Conservation (phyloP, 2,329 filamentous ascomycete species). For the Ceratocystis cubensis region DNA sequence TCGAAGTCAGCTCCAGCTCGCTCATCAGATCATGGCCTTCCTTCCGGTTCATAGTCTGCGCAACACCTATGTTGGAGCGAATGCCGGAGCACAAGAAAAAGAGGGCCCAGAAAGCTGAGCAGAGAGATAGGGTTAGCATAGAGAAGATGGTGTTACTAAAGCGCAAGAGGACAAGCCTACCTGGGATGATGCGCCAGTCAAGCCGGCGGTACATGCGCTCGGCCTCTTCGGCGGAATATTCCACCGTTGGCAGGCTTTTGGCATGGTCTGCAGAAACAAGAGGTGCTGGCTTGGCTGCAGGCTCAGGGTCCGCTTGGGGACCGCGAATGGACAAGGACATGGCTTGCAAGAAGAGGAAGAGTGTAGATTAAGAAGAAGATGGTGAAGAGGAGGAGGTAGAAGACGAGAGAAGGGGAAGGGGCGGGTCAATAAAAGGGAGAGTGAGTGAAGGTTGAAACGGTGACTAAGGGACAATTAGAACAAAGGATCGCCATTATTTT, state of each 20-base stretch:
- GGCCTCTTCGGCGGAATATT: conserved; percentile 40
- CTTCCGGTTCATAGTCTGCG: conserved; percentile 80
- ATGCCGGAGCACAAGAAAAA: conserved; percentile 91
- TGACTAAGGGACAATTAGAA: not conserved
- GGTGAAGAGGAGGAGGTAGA: not conserved
- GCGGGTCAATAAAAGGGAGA: not conserved
- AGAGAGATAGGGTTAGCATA: conserved; percentile 7
- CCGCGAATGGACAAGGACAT: not conserved
- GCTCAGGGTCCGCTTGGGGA: not conserved
- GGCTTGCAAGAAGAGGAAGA: not conserved
- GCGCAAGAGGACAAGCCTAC: conserved; percentile 27
- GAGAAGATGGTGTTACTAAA: not conserved
- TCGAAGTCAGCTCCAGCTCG: conserved; percentile 54
- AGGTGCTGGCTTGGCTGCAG: not conserved
- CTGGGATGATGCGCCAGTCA: conserved; percentile 47
- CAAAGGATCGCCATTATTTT: not conserved
- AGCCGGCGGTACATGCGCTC: conserved; percentile 47
- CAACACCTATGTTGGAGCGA: conserved; percentile 79
- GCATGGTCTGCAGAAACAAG: not conserved
- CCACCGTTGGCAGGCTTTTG: conserved; percentile 19
- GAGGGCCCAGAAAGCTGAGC: conserved; percentile 66
- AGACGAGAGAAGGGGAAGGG: not conserved
- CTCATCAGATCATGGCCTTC: conserved; percentile 62
- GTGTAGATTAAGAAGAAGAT: not conserved
- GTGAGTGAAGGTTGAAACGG: not conserved